These are phyloP conservation scores for Exophiala calicioides DNA, from an alignment of 2,329 filamentous ascomycete genomes.

Conservation along the genomic window DNA sequence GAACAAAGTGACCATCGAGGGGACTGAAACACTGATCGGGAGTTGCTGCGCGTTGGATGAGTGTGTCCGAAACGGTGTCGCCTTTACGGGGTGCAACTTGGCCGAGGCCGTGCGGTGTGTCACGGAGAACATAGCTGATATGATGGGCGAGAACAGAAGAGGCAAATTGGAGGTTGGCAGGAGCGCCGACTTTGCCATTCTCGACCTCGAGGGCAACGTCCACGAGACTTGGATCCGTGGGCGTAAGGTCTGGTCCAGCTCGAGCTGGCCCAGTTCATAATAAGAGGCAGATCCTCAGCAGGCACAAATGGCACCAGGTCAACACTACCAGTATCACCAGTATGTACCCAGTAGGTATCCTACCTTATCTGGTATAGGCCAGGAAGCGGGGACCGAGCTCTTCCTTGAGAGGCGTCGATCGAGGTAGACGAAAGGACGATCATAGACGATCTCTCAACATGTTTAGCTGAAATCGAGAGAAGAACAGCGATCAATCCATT, in stretches of 20 bases:
- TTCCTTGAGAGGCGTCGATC: neutral
- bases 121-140: constrained; percentile 52
- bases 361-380: neutral
- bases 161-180: constrained; percentile 49
- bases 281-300: too few relatives aligned
- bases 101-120: constrained; percentile 52
- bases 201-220: constrained; percentile 49
- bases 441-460: too few relatives aligned
- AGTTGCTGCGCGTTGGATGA: constrained; percentile 55
- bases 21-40: constrained; percentile 56
- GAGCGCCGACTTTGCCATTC: constrained; percentile 52
- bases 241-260: constrained; percentile 41
- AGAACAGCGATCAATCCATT: too few relatives aligned
- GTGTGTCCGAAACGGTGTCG: constrained; percentile 48
- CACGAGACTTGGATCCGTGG: constrained; percentile 56
- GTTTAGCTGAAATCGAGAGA: neutral
- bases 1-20: constrained; percentile 52
- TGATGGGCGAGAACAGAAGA: constrained; percentile 51
- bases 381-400: neutral
- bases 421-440: too few relatives aligned
- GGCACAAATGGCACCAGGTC: too few relatives aligned
- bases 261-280: neutral
- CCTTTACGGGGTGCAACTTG: constrained; percentile 49
- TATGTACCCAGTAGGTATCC: neutral
- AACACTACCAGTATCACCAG: neutral